A percentile compares a stretch with the other conserved stretches of the same genome.
These are phyloP conservation scores for Chamaecrista fasciculata DNA, from an alignment of 306 rosid genomes.

Conservation along the genomic window DNA sequence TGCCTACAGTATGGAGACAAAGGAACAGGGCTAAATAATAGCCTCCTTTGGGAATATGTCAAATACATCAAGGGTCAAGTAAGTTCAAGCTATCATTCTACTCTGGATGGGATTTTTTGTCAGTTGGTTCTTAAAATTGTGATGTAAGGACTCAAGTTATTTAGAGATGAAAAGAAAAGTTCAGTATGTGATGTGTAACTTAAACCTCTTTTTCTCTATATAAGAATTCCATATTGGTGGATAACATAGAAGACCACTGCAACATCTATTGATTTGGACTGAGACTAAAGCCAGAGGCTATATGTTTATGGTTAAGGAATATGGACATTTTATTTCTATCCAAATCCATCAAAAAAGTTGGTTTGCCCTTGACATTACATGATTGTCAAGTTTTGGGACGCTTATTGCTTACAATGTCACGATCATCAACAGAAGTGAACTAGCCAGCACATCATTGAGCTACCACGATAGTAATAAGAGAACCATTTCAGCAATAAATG, in stretches of 20 bases:
- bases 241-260: slow-evolving; percentile 37
- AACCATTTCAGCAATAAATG: slow-evolving; percentile 31
- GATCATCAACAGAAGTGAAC: slow-evolving; percentile 36
- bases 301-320: slow-evolving; percentile 41
- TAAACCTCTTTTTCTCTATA: slow-evolving; percentile 31
- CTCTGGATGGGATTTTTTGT: slow-evolving; percentile 26
- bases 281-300: slow-evolving; percentile 37
- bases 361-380: slow-evolving; percentile 34
- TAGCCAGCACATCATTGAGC: slow-evolving; percentile 33
- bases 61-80: slow-evolving; percentile 23
- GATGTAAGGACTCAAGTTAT: slow-evolving; percentile 47
- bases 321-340: slow-evolving; percentile 37
- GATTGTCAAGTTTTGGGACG: slow-evolving; percentile 32
- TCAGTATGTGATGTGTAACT: slow-evolving; percentile 39
- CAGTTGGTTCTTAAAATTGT: slow-evolving; percentile 31
- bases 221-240: slow-evolving; percentile 44
- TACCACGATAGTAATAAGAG: slow-evolving; percentile 28
- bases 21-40: slow-evolving; percentile 38
- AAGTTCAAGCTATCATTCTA: slow-evolving; percentile 41
- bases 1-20: slow-evolving; percentile 53
- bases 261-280: slow-evolving; percentile 44
- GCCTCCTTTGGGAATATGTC: slow-evolving; percentile 29
- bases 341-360: slow-evolving; percentile 46
- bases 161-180: slow-evolving; percentile 43
- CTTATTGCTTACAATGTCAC: slow-evolving; percentile 31